Percentiles rank a stretch among this genome's conserved stretches.
Conservation (phyloP, 805 yeast species). For the Sungouiozyma ichnusensis region DNA sequence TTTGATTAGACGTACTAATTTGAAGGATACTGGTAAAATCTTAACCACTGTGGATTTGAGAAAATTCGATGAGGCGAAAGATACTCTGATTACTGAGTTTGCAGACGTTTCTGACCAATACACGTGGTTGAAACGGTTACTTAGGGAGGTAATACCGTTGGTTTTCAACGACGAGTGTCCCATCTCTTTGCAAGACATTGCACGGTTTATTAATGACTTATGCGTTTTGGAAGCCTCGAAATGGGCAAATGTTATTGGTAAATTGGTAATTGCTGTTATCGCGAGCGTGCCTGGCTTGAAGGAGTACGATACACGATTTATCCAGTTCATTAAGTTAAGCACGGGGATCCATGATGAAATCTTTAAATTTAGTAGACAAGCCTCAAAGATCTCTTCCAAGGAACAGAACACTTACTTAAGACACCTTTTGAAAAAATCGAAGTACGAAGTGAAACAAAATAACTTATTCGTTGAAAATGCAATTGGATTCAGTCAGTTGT, state of each 20-base stretch:
- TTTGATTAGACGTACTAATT: not conserved
- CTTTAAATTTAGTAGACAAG: conserved; percentile 24
- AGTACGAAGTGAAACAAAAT: conserved; percentile 41
- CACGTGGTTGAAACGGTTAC: conserved; percentile 16
- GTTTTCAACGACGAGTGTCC: conserved; percentile 4
- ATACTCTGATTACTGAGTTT: conserved; percentile 5
- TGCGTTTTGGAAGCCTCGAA: not conserved
- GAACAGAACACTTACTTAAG: conserved; percentile 16
- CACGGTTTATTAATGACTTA: conserved; percentile 7
- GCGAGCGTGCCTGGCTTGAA: conserved; percentile 6
- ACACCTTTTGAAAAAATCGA: conserved; percentile 20
- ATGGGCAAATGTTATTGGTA: conserved; percentile 12
- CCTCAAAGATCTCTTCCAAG: conserved; percentile 21
- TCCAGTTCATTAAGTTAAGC: conserved; percentile 9
- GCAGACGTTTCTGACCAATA: conserved; percentile 11
- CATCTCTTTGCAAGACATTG: conserved; percentile 2
- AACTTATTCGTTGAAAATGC: conserved; percentile 63
- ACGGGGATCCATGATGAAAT: conserved; percentile 12
- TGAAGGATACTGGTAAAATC: not conserved
- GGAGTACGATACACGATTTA: conserved; percentile 11
- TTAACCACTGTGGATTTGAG: not conserved
- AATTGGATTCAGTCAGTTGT: conserved; percentile 65
- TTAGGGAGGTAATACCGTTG: conserved; percentile 11
- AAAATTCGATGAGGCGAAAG: not conserved
- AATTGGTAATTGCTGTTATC: conserved; percentile 14